Base-by-base conservation (phyloP, 2,329 filamentous ascomycete genomes). In the Mariannaea elegans region DNA sequence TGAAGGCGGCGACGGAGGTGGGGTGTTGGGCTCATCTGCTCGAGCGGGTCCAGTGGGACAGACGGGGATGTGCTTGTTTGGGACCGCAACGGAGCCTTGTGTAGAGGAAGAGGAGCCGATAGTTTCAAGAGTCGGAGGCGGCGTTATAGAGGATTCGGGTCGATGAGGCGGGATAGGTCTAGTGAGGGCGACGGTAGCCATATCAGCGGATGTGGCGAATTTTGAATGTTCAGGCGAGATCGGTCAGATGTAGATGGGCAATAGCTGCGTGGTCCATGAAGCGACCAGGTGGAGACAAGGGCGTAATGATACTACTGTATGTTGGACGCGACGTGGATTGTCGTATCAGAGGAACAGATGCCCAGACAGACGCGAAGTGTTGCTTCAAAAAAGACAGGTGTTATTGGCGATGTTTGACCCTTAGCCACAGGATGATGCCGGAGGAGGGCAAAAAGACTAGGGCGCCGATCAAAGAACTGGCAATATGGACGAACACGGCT, bases 61-160 rank as follows among this genome's bases (percentile, higher is more conserved):
- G 68, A 90, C 81, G n/a, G 94, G 93, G 21, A 97, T 82, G 77
- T 97, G 93, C 77, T 95, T 97, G 78, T 97, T 97, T 9, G 93
- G 92, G 21, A 95, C 82, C 7, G 90, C 69, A 61, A 58, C 73
- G 65, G 61, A 75, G 69, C 61, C 73, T 68, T 58, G 61, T 61
- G 67, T 45, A 67, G 71, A 47, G 61, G 66, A 48, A 60, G 60
- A 53, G 61, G 60, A 52, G 50, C 66, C 68, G 31, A 71, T 61
- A 13, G 70, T 65, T 52, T 76, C 72, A 61, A 82, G 76, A 24
- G 78, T 75, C 58, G 78, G 76, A 29, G 80, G 77, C 39, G 78
- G 76, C 9, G 78, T 73, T 61, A 82, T 76, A 66, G 78, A 75
- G 41, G 80, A 77, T 23, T 79, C 76, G 32, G 80, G 73, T 58